These are phyloP conservation scores for Colletotrichum liaoningense DNA, from an alignment of 2,329 filamentous ascomycete species.

Conservation along the genomic window DNA sequence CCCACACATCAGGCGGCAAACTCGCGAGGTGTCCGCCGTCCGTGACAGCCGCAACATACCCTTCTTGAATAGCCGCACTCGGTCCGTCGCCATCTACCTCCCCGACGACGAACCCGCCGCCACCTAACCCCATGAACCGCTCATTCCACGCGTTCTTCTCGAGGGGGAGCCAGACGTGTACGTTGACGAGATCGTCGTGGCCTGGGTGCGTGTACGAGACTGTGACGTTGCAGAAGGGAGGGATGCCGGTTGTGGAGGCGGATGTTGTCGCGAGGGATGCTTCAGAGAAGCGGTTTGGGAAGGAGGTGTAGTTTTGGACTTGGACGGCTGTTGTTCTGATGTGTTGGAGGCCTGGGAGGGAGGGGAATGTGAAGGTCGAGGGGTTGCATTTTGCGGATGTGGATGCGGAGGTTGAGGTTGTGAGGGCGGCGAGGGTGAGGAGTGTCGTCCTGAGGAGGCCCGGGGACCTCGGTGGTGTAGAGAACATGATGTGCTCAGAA, in stretches of 20 bases:
- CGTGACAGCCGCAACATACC: slow-evolving; percentile 39
- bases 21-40: slow-evolving; percentile 38
- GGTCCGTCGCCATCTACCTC: not conserved
- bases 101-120: slow-evolving; percentile 31
- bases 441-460: not conserved
- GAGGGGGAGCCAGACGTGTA: slow-evolving; percentile 35
- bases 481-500: too few relatives aligned
- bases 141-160: slow-evolving; percentile 29
- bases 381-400: not conserved
- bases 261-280: not conserved
- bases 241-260: not conserved
- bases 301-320: not conserved
- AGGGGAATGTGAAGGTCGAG: not conserved
- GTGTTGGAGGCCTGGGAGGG: not conserved
- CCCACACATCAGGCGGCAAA: slow-evolving; percentile 33
- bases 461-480: too few relatives aligned
- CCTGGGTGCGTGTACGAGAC: slow-evolving; percentile 29
- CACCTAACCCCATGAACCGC: slow-evolving; percentile 34
- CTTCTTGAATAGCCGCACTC: slow-evolving; percentile 48
- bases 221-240: slow-evolving; percentile 37
- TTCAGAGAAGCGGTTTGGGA: not conserved
- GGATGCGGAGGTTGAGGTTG: not conserved
- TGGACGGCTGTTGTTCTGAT: not conserved
- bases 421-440: not conserved
- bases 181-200: not conserved